phyloP scores from a whole-genome alignment of 176 grass and related monocot genomes.

The Carex cristatella region DNA sequence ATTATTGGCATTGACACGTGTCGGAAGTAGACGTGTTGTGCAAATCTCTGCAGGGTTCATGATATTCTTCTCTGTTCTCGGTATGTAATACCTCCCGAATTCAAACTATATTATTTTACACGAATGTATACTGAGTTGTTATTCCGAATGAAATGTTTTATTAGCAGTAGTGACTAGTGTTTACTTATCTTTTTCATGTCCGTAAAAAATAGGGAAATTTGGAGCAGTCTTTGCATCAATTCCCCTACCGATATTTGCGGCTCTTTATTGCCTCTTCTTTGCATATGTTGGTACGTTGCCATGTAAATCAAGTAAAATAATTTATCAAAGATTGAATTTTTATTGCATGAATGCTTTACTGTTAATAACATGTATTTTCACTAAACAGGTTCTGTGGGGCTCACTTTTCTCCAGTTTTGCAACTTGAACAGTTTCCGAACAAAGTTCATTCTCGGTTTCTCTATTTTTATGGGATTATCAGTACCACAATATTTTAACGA shows the following conservation, averaged over 20 bases:
- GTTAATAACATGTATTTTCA: not conserved
- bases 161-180: not conserved
- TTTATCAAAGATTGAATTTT: not conserved
- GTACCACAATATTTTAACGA: conserved; percentile 98
- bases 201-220: conserved; percentile 65
- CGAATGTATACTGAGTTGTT: not conserved
- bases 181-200: conserved; percentile 14
- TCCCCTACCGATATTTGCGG: conserved; percentile 79
- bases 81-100: conserved; percentile 29
- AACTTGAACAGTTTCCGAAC: conserved; percentile 92
- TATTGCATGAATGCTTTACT: not conserved
- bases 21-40: conserved; percentile 83
- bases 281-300: conserved; percentile 68
- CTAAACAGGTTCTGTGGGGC: conserved; percentile 54
- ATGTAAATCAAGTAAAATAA: not conserved
- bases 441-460: conserved; percentile 84
- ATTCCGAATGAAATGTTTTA: not conserved
- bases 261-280: conserved; percentile 81
- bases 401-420: conserved; percentile 86
- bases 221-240: conserved; percentile 90
- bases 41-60: conserved; percentile 98
- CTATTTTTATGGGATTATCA: conserved; percentile 86
- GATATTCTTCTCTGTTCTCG: conserved; percentile 94
- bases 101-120: not conserved
- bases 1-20: conserved; percentile 62